A percentile compares a stretch with the other conserved stretches of the same genome.
phyloP scores from a whole-genome alignment of 1,139 yeast genomes.

The Blastobotrys proliferans region DNA sequence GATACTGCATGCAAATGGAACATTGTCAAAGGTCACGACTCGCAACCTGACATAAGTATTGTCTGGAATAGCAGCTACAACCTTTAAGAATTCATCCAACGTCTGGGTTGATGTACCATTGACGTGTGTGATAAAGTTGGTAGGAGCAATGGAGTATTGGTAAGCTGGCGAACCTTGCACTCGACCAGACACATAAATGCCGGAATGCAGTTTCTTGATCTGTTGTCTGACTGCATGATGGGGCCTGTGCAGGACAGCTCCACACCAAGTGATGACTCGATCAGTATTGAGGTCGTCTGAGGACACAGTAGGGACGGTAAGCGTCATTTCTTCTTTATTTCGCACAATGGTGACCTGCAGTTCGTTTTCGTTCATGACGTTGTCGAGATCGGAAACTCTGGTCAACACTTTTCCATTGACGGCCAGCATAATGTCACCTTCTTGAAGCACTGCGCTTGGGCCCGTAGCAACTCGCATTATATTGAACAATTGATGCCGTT shows the following conservation, averaged over 20 bases:
- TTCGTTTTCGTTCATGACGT: constrained; percentile 46
- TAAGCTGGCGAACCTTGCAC: constrained; percentile 81
- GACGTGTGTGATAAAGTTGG: constrained; percentile 84
- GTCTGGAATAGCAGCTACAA: constrained; percentile 66
- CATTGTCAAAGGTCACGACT: constrained; percentile 76
- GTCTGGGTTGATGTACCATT: constrained; percentile 72
- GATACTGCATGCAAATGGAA: constrained; percentile 79
- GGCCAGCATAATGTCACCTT: constrained; percentile 71
- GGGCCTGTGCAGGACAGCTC: constrained; percentile 64
- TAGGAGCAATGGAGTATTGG: constrained; percentile 74
- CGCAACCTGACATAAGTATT: constrained; percentile 77
- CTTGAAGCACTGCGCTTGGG: constrained; percentile 35
- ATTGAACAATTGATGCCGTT: constrained; percentile 66
- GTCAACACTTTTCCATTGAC: constrained; percentile 63
- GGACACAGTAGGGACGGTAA: constrained; percentile 60
- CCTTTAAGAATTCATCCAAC: constrained; percentile 58
- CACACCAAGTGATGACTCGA: constrained; percentile 75
- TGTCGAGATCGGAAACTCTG: constrained; percentile 61
- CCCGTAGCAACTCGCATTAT: constrained; percentile 71
- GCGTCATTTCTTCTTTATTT: constrained; percentile 48
- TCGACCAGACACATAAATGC: constrained; percentile 71
- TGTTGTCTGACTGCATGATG: constrained; percentile 74
- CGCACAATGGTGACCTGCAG: constrained; percentile 61
- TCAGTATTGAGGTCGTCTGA: constrained; percentile 58
- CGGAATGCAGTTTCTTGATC: constrained; percentile 73